Evolutionary conservation across 345 rosid genomes (phyloP).

Genomic region (Aegle marmelos): DNA sequence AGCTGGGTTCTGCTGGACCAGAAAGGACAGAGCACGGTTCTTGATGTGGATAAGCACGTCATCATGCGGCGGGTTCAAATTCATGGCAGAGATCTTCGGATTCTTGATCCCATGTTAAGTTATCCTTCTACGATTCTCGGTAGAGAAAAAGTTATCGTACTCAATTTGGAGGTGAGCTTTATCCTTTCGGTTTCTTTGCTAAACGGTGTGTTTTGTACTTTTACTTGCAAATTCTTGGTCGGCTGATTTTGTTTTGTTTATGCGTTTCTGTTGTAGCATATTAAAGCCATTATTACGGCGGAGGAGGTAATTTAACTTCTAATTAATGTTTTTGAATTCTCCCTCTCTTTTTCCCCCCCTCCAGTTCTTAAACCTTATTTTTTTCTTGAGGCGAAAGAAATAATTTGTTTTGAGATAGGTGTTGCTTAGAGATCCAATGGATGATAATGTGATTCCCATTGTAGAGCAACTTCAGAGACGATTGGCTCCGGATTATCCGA

Average conservation of each 20-base stretch:
- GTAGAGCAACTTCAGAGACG: constrained; percentile 50
- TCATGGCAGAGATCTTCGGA: constrained; percentile 59
- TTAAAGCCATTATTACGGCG: constrained; percentile 56
- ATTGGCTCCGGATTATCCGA: constrained; percentile 25
- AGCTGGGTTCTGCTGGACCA: constrained; percentile 46
- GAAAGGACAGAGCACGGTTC: constrained; percentile 28
- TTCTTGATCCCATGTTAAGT: constrained; percentile 51
- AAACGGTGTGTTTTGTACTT: background rate
- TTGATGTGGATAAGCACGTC: constrained; percentile 52
- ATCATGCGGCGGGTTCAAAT: constrained; percentile 54
- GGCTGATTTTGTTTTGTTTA: constrained; percentile 7
- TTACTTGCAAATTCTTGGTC: background rate
- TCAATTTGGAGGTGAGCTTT: constrained; percentile 45
- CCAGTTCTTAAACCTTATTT: background rate
- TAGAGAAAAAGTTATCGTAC: constrained; percentile 48
- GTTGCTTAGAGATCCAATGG: constrained; percentile 52
- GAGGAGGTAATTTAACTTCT: constrained; percentile 38
- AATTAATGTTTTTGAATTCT: background rate
- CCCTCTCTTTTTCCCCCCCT: background rate
- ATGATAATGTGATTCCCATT: constrained; percentile 45
- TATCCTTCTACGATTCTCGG: constrained; percentile 53
- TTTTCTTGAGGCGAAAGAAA: background rate
- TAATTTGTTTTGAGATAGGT: constrained; percentile 25
- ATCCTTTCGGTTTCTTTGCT: background rate
- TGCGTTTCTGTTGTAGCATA: constrained; percentile 30